Evolutionary conservation across 2,329 filamentous ascomycete genomes (phyloP).

Genomic region (Cryphonectria nitschkei): DNA sequence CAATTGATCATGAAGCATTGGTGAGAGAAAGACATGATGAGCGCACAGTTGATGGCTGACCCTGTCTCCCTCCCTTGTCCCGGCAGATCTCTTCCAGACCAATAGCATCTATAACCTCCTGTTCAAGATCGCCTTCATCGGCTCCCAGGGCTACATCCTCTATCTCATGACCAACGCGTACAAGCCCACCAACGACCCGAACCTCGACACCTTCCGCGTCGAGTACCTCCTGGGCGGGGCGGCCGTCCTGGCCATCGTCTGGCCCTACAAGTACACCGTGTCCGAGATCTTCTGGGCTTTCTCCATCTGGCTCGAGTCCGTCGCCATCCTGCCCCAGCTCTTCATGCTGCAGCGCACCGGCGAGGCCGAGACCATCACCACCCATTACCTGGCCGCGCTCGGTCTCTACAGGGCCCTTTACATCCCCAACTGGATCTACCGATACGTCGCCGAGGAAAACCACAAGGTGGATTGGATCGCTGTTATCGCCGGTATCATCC

Average conservation of each 20-base stretch:
- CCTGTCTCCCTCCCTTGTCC: background rate
- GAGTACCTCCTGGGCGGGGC: constrained; percentile 89
- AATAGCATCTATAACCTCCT: constrained; percentile 86
- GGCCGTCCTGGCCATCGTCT: constrained; percentile 75
- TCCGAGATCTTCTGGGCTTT: constrained; percentile 96
- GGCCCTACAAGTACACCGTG: constrained; percentile 82
- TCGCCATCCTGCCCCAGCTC: constrained; percentile 94
- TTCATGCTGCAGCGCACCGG: constrained; percentile 98
- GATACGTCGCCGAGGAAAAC: constrained; percentile 75
- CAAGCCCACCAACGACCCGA: constrained; percentile 96
- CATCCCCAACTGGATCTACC: constrained; percentile 98
- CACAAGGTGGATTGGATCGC: constrained; percentile 84
- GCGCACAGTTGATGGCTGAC: background rate
- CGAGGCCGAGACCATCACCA: constrained; percentile 99
- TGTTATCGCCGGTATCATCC: constrained; percentile 84
- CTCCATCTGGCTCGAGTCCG: constrained; percentile 96
- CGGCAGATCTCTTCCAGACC: constrained; percentile 81
- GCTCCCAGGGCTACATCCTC: constrained; percentile 87
- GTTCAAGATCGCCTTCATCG: constrained; percentile 96
- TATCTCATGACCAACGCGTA: constrained; percentile 98
- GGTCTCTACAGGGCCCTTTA: constrained; percentile 91
- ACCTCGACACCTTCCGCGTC: constrained; percentile 95
- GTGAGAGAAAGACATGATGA: background rate
- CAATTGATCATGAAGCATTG: constrained; percentile 11
- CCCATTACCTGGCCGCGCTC: constrained; percentile 94